Percentiles rank a stretch among this genome's conserved stretches.
phyloP scores from a whole-genome alignment of 2,329 filamentous ascomycete species.

The Phaeosphaeriaceae sp. region DNA sequence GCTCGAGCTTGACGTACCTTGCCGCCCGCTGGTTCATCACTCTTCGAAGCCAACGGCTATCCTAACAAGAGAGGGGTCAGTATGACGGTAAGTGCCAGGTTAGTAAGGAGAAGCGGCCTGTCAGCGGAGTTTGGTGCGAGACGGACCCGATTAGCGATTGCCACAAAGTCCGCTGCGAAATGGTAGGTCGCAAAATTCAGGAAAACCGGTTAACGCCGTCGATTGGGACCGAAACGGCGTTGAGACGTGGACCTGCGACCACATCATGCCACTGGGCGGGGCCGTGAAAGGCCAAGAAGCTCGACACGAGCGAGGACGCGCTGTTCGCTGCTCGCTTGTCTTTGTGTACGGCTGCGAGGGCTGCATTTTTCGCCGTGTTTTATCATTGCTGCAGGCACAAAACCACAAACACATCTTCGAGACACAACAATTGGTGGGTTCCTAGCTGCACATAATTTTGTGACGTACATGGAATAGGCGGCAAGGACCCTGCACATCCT shows the following conservation, averaged over 20 bases:
- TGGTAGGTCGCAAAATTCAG: neutral
- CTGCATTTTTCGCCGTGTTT: neutral
- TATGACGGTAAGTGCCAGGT: conserved; percentile 1
- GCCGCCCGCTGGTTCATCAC: neutral
- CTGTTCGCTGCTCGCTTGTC: conserved; percentile 6
- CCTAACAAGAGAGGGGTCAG: neutral
- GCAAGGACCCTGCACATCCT: conserved; percentile 1
- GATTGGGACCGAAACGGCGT: conserved; percentile 22
- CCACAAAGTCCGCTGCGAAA: neutral
- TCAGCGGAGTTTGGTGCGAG: neutral
- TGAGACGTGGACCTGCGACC: conserved; percentile 16
- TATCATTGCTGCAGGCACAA: neutral
- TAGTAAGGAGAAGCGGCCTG: neutral
- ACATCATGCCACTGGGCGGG: conserved; percentile 19
- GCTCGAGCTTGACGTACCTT: neutral
- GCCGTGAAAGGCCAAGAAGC: conserved; percentile 14
- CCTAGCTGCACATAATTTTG: neutral
- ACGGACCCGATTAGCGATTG: neutral
- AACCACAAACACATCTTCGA: neutral
- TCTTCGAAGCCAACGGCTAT: neutral
- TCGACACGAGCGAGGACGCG: conserved; percentile 18
- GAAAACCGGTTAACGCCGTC: neutral
- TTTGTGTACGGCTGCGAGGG: conserved; percentile 4
- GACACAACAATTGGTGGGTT: conserved; percentile 5
- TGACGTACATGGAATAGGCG: neutral